Evolutionary conservation across 345 rosid species (phyloP), one percentile per base, ranked within the genome.

Genomic region (Citrus inodora): DNA sequence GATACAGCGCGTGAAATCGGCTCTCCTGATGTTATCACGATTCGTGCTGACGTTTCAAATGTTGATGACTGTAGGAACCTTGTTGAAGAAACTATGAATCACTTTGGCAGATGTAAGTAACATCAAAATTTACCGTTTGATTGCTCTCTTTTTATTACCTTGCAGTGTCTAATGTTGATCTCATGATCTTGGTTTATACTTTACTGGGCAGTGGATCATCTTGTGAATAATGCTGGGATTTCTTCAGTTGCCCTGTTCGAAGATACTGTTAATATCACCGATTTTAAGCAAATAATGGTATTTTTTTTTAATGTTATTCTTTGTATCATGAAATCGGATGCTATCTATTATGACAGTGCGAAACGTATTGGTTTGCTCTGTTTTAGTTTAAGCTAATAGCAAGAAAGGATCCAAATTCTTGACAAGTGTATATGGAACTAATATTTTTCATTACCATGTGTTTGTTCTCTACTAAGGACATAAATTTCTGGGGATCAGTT

Each of bases 401-500:
- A 42, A 11, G 56, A 51, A 51, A 4, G 7, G 56, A 51, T 51
- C 6, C 22, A 14, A 17, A 16, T 4, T 51, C 56, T 51, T 17
- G 58, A 53, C n/a, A 53, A 17, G 21, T 51, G 17, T 16, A 51
- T 4, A 51, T 4, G 58, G 7, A 53, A 17, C 22, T 53, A 53
- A 53, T 19, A 53, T 17, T 16, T 53, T 53, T 53, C 7, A 53
- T 53, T 19, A 17, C 58, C 40, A 16, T 33, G 42, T 17, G 24
- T 40, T 6, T 35, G 22, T 40, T 14, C 16, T 9, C 73, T 53
- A 4, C 73, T 5, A 16, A 91, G 93, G 93, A 91, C 42, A 85
- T 78, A 6, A 91, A 92, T 48, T 94, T 94, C 69, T 90, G 93
- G 92, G 98, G 93, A 22, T 81, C 90, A 0, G 92, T 85, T 16